Evolutionary conservation across 1,284 basidiomycete species (phyloP).

Genomic region (Lignosus rhinocerotis): DNA sequence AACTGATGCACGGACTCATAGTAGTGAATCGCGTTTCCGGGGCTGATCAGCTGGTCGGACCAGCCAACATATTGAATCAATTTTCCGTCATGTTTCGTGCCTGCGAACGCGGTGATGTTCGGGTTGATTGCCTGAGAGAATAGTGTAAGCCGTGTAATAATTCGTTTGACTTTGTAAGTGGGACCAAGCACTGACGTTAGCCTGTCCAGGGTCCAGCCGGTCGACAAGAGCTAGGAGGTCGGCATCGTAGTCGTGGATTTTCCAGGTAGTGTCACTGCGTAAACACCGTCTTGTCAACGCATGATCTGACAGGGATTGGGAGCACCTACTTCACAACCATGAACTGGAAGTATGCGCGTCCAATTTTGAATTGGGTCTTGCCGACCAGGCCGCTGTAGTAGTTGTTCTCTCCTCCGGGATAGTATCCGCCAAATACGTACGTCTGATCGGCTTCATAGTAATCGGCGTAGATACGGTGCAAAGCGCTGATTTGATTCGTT

Average conservation of each 20-base stretch:
- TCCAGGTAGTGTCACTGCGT: slow-evolving; percentile 26
- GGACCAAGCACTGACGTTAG: slow-evolving; percentile 15
- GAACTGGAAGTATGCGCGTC: slow-evolving; percentile 21
- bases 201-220: slow-evolving; percentile 24
- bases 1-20: slow-evolving; percentile 36
- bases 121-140: slow-evolving; percentile 25
- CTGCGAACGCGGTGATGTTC: slow-evolving; percentile 32
- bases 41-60: slow-evolving; percentile 37
- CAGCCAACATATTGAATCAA: slow-evolving; percentile 36
- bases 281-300: not conserved
- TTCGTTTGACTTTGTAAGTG: no score
- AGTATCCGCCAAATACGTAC: slow-evolving; percentile 28
- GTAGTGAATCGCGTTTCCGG: slow-evolving; percentile 36
- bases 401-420: slow-evolving; percentile 32
- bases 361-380: slow-evolving; percentile 18
- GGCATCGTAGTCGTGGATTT: slow-evolving; percentile 22
- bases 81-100: slow-evolving; percentile 30
- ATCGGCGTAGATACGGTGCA: slow-evolving; percentile 34
- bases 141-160: not conserved
- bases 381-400: slow-evolving; percentile 32
- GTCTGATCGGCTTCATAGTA: slow-evolving; percentile 32
- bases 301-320: not conserved
- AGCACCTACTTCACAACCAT: slow-evolving; percentile 24
- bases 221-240: slow-evolving; percentile 20
- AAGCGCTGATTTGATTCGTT: slow-evolving; percentile 32